Conservation (phyloP, 768 basidiomycete species). For the Suillus plorans region DNA sequence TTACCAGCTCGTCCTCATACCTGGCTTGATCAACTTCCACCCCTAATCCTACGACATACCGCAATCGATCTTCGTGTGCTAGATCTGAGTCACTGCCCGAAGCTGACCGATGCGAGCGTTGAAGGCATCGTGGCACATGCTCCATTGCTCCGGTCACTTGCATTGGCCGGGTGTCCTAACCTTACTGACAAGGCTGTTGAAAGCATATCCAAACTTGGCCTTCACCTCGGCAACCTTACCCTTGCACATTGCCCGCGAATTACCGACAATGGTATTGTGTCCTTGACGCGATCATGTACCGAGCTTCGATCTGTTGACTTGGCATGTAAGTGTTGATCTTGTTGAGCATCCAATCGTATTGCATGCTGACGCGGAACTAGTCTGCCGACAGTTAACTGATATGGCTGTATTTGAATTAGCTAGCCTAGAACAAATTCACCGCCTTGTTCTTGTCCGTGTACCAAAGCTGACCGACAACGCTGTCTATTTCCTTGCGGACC, state of each 20-base stretch:
- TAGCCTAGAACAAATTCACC: slow-evolving; percentile 62
- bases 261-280: slow-evolving; percentile 73
- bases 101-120: slow-evolving; percentile 73
- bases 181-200: slow-evolving; percentile 73
- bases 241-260: slow-evolving; percentile 78
- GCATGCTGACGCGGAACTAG: slow-evolving; percentile 38
- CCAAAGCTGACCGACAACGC: slow-evolving; percentile 84
- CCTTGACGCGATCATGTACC: slow-evolving; percentile 66
- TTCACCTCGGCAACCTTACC: slow-evolving; percentile 75
- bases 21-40: slow-evolving; percentile 62
- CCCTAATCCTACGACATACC: slow-evolving; percentile 59
- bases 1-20: slow-evolving; percentile 55
- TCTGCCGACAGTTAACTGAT: slow-evolving; percentile 83
- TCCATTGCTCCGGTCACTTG: slow-evolving; percentile 71
- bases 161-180: slow-evolving; percentile 71
- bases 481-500: slow-evolving; percentile 74
- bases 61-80: slow-evolving; percentile 77
- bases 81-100: slow-evolving; percentile 71
- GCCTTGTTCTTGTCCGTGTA: slow-evolving; percentile 79
- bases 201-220: slow-evolving; percentile 69
- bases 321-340: slow-evolving; percentile 66
- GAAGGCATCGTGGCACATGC: slow-evolving; percentile 75
- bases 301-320: slow-evolving; percentile 82
- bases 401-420: slow-evolving; percentile 82
- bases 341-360: slow-evolving; percentile 11